Evolutionary conservation across 352 stramenopile species (phyloP).

Genomic region (Phytophthora melonis): DNA sequence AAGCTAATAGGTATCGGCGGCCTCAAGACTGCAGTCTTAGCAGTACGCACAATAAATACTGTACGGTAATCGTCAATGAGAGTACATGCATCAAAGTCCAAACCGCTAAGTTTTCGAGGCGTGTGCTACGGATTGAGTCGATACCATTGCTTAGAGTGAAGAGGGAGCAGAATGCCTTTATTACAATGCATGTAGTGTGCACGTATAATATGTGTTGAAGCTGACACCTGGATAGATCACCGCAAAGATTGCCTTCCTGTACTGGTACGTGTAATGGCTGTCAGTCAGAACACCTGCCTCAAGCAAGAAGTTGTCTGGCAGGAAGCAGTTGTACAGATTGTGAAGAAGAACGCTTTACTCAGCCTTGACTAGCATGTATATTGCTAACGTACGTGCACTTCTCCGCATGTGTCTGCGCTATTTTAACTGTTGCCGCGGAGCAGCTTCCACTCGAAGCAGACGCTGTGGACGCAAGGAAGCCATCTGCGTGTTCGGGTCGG

Average conservation of each 20-base stretch:
- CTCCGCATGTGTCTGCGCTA: constrained; percentile 1
- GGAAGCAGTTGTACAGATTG: background rate
- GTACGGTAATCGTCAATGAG: too few species aligned
- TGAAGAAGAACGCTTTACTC: background rate
- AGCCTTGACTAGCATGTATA: background rate
- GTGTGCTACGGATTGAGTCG: too few species aligned
- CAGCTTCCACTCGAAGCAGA: background rate
- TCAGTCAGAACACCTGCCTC: background rate
- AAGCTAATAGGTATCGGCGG: background rate
- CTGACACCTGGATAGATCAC: too few species aligned
- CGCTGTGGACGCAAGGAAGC: constrained; percentile 5
- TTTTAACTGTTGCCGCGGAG: background rate
- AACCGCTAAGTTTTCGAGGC: too few species aligned
- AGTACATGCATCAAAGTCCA: background rate
- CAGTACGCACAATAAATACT: background rate
- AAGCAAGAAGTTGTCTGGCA: background rate
- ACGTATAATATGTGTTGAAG: too few species aligned
- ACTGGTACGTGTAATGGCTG: background rate
- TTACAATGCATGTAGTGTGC: too few species aligned
- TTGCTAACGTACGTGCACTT: background rate
- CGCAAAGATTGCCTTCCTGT: too few species aligned
- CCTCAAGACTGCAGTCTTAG: background rate
- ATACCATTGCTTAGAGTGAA: too few species aligned
- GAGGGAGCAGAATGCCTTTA: too few species aligned
- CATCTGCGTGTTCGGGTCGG: constrained; percentile 11